Percentiles rank a stretch among this genome's conserved stretches.
Conservation (phyloP, 306 rosid species). For the cucumber (Cucumis sativus) region DNA sequence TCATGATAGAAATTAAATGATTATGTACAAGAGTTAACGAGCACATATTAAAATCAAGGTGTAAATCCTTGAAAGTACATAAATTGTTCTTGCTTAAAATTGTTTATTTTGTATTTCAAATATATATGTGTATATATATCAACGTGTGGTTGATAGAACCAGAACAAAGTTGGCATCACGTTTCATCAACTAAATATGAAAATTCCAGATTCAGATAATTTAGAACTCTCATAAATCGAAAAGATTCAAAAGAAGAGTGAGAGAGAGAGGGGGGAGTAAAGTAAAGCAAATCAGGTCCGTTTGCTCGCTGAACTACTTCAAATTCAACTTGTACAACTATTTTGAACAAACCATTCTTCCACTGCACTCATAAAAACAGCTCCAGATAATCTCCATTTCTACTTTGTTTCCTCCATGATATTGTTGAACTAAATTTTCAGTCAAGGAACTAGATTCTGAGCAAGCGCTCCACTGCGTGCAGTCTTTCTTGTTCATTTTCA, state of each 20-base stretch:
- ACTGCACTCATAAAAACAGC: neutral
- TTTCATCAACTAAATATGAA: neutral
- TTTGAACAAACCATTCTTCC: neutral
- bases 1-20: too few species aligned
- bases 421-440: neutral
- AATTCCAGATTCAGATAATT: neutral
- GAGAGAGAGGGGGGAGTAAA: neutral
- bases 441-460: neutral
- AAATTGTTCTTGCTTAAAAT: too few species aligned
- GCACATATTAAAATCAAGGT: too few species aligned
- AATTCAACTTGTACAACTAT: neutral
- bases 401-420: neutral
- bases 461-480: neutral
- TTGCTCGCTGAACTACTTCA: neutral
- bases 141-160: too few species aligned
- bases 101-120: too few species aligned
- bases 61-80: too few species aligned
- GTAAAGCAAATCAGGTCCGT: neutral
- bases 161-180: neutral
- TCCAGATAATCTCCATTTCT: neutral
- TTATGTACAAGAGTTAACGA: too few species aligned
- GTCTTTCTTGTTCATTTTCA: neutral
- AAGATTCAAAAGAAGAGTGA: neutral
- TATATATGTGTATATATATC: too few species aligned
- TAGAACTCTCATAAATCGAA: neutral